Evolutionary conservation across 352 stramenopile species (phyloP).

Genomic region (Phytophthora palmivora): DNA sequence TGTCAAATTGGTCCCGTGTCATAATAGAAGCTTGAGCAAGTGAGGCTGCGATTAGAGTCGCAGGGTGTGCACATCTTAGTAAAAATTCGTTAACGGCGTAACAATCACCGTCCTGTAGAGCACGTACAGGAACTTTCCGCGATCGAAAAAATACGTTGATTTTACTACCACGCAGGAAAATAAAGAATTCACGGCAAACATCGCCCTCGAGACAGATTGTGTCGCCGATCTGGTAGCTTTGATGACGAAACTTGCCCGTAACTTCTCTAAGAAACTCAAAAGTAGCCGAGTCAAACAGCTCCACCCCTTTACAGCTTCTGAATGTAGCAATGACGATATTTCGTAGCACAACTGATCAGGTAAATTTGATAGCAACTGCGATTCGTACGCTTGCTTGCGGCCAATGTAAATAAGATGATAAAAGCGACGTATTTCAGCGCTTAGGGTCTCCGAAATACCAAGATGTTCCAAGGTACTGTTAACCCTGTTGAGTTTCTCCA

Average conservation of each 20-base stretch:
- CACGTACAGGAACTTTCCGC: conserved; percentile 53
- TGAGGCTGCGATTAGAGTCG: conserved; percentile 57
- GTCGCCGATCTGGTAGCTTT: conserved; percentile 75
- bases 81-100: conserved; percentile 78
- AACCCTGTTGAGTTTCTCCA: conserved; percentile 76
- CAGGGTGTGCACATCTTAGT: conserved; percentile 45
- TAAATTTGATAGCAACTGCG: conserved; percentile 67
- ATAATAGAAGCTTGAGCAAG: conserved; percentile 70
- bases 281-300: conserved; percentile 66
- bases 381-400: conserved; percentile 75
- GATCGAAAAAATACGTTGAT: conserved; percentile 69
- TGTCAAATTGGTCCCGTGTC: conserved; percentile 77
- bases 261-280: conserved; percentile 78
- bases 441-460: conserved; percentile 56
- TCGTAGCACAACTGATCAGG: conserved; percentile 79
- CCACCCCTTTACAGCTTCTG: conserved; percentile 59
- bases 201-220: conserved; percentile 75
- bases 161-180: conserved; percentile 60
- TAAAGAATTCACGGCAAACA: conserved; percentile 72
- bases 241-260: conserved; percentile 79
- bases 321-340: conserved; percentile 76
- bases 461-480: conserved; percentile 72
- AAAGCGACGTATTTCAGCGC: conserved; percentile 71
- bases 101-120: conserved; percentile 66
- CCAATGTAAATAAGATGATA: conserved; percentile 72